Evolutionary conservation across 2,329 filamentous ascomycete genomes (phyloP).

Genomic region (Trematosphaeria pertusa): DNA sequence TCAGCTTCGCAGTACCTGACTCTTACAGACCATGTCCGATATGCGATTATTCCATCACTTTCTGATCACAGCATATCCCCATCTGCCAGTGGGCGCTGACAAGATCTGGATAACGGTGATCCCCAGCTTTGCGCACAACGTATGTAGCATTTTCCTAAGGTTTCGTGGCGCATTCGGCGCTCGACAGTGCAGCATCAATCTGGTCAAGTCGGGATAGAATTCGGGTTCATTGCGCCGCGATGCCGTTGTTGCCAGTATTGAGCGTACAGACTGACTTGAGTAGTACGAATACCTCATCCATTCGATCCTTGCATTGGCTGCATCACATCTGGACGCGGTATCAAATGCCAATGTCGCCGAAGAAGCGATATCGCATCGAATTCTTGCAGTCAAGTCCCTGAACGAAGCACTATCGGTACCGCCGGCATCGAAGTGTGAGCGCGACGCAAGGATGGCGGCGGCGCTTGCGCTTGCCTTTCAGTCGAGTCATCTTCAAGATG

Average conservation of each 20-base stretch:
- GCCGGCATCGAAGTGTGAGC: constrained; percentile 38
- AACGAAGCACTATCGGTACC: constrained; percentile 47
- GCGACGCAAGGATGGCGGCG: constrained; percentile 47
- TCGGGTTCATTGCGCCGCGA: background rate
- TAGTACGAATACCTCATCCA: constrained; percentile 74
- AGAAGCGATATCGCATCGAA: constrained; percentile 68
- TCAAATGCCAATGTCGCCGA: constrained; percentile 60
- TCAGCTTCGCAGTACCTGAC: constrained; percentile 19
- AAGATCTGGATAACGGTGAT: constrained; percentile 72
- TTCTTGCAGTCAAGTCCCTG: constrained; percentile 66
- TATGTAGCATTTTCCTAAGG: constrained; percentile 44
- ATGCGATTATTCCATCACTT: constrained; percentile 76
- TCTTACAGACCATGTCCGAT: constrained; percentile 55
- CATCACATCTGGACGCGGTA: constrained; percentile 66
- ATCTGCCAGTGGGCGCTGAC: constrained; percentile 70
- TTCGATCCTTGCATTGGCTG: constrained; percentile 71
- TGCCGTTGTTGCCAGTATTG: background rate
- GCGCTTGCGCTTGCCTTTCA: constrained; percentile 47
- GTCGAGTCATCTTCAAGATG: constrained; percentile 47
- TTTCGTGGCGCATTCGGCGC: constrained; percentile 1
- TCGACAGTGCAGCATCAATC: no score
- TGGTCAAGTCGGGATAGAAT: no score
- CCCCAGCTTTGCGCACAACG: constrained; percentile 70
- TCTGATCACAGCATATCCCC: constrained; percentile 66
- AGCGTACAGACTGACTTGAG: constrained; percentile 23